Base-by-base conservation (phyloP, 2,329 filamentous ascomycete genomes). In the Alternaria consortialis region DNA sequence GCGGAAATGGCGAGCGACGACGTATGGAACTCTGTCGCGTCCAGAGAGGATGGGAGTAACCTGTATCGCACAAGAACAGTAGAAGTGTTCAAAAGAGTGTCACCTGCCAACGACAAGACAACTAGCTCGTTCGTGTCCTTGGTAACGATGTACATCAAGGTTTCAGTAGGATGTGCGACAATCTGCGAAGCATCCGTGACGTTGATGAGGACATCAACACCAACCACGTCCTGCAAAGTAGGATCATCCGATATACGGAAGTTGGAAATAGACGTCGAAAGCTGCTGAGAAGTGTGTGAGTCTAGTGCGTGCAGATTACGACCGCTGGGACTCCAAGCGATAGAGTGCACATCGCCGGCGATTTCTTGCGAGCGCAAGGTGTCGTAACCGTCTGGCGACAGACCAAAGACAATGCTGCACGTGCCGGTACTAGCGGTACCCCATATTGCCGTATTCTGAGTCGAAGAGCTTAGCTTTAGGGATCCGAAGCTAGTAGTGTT, bases 341-440 rank as follows among this genome's bases (percentile, higher is more conserved):
- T 57, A 20, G 67, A 72, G 29, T 64, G 63, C 12, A 73, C 62
- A 36, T 73, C 68, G 15, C 66, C 69, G 7, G 55, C 53, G 42
- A 72, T 65, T 17, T 68, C 69, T 31, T 58, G 60, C 12, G 69
- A 72, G 15, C 60, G 60, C 12, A 70, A 15, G 5, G 56, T 60
- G 15, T 63, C 58, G 40, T 62, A 66, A 5, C 69, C 69, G 23
- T 62, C 44, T 7, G 62, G 29, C 5, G 65, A 63, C 9, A 64
- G 48, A 3, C 67, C 63, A 42, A 73, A 73, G 13, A 73, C 32
- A 9, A 65, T 57, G 48, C 70, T 73, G 56, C 70, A 73, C 11
- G 37, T 59, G 6, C 67, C 69, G 3, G 68, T 70, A 32, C 63
- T 71, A 15, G 67, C 69, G 3, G 64, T 63, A 15, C 70, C 68